These are phyloP conservation scores for Stellera chamaejasme DNA, from an alignment of 345 rosid species.

Conservation along the genomic window DNA sequence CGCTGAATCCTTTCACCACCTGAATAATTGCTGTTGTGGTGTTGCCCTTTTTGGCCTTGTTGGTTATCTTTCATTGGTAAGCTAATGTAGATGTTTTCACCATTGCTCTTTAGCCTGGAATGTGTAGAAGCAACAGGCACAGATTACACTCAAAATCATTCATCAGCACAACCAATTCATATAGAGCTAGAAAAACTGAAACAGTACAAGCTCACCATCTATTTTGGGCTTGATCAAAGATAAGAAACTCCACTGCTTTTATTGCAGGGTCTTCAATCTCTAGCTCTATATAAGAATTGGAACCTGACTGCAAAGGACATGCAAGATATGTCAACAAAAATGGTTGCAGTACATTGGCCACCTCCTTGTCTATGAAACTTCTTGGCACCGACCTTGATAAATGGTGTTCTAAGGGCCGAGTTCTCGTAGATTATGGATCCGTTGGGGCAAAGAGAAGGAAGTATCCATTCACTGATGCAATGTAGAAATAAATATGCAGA, in stretches of 20 bases:
- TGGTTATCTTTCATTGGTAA: conserved; percentile 42
- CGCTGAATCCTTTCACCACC: conserved; percentile 62
- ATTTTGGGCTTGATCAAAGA: conserved; percentile 72
- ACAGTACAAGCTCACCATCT: conserved; percentile 54
- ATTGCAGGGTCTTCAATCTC: conserved; percentile 76
- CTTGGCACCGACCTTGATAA: conserved; percentile 50
- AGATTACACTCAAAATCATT: conserved; percentile 6
- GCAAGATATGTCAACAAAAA: conserved; percentile 2
- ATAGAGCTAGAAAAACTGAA: conserved; percentile 7
- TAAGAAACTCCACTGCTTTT: conserved; percentile 84
- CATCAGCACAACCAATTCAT: conserved; percentile 4
- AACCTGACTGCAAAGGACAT: conserved; percentile 46
- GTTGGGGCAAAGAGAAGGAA: conserved; percentile 72
- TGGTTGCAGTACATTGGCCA: conserved; percentile 1
- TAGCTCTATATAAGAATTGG: conserved; percentile 49
- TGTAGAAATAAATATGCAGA: conserved; percentile 7
- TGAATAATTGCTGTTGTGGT: conserved; percentile 28
- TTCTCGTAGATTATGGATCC: conserved; percentile 80
- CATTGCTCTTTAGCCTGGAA: conserved; percentile 82
- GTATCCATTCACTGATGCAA: conserved; percentile 65
- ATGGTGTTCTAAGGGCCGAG: conserved; percentile 90
- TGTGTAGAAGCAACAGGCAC: conserved; percentile 1
- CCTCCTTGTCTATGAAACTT: conserved; percentile 1
- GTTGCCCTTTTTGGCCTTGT: conserved; percentile 20
- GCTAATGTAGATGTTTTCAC: conserved; percentile 70